Percentiles rank a stretch among this genome's conserved stretches.
These are phyloP conservation scores for Cercospora brassicicola DNA, from an alignment of 2,329 filamentous ascomycete genomes.

Conservation along the genomic window DNA sequence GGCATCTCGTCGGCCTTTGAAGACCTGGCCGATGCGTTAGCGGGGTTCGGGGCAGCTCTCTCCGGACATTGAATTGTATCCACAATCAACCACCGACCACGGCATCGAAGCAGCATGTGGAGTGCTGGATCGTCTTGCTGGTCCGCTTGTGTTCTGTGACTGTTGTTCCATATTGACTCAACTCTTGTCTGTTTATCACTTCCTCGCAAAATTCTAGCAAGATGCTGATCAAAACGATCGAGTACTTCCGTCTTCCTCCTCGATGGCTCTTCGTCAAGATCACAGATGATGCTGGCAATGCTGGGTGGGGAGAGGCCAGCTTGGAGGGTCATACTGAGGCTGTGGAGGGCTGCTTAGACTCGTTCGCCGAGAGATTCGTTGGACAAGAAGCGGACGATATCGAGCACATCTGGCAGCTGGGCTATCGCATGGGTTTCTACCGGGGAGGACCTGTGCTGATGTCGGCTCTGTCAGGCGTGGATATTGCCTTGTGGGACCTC, in stretches of 20 bases:
- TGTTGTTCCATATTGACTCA: neutral
- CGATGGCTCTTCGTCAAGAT: constrained; percentile 79
- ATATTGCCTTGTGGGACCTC: constrained; percentile 78
- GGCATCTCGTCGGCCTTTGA: constrained; percentile 3
- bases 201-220: neutral
- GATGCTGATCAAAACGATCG: constrained; percentile 62
- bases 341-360: constrained; percentile 71
- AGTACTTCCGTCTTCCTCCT: constrained; percentile 73
- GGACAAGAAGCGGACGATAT: constrained; percentile 74
- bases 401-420: constrained; percentile 76
- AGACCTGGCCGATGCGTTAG: neutral
- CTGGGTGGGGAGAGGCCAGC: constrained; percentile 54
- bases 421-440: constrained; percentile 70
- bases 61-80: neutral
- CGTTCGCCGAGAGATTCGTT: constrained; percentile 61
- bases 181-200: neutral
- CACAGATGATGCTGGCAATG: constrained; percentile 62
- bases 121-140: neutral
- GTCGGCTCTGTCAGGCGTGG: constrained; percentile 73
- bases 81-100: neutral
- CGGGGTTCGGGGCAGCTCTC: constrained; percentile 7
- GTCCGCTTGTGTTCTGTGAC: neutral
- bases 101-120: neutral
- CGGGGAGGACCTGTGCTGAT: constrained; percentile 77
- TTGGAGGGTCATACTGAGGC: constrained; percentile 72